phyloP scores from a whole-genome alignment of 805 yeast species.

The Wickerhamomyces sydowiorum region DNA sequence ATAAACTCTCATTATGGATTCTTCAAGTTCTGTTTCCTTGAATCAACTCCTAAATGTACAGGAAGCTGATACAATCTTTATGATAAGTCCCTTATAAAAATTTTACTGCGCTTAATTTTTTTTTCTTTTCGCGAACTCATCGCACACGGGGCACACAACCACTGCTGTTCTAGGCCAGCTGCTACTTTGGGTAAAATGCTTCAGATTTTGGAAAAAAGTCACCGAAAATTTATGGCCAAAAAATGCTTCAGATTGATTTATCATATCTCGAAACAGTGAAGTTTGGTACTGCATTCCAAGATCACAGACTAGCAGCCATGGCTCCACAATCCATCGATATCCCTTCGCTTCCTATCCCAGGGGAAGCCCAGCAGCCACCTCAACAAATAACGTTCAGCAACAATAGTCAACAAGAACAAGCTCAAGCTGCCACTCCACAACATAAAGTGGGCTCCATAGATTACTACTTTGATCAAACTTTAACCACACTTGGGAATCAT shows the following conservation, averaged over 20 bases:
- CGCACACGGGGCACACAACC: not conserved
- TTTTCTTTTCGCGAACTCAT: not conserved
- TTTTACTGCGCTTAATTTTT: not conserved
- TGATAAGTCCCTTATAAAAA: not conserved
- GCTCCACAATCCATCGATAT: conserved; percentile 37
- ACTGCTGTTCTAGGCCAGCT: not conserved
- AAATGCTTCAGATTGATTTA: not conserved
- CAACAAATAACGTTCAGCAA: conserved; percentile 15
- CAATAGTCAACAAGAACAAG: conserved; percentile 7
- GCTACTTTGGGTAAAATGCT: not conserved
- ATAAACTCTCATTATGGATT: conserved; percentile 63
- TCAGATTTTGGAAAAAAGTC: not conserved
- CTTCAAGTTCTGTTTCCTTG: not conserved
- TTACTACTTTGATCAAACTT: conserved; percentile 56
- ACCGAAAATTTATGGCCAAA: too few relatives aligned
- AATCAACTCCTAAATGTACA: not conserved
- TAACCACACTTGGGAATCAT: conserved; percentile 62
- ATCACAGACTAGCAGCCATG: not conserved
- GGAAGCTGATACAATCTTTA: too few relatives aligned
- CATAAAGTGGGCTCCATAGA: conserved; percentile 33
- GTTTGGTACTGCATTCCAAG: not conserved
- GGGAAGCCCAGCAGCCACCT: conserved; percentile 31
- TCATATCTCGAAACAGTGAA: not conserved
- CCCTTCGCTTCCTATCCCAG: conserved; percentile 53
- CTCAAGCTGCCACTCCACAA: conserved; percentile 12